phyloP scores from a whole-genome alignment of 1,284 basidiomycete genomes.

The Marasmius oreades region DNA sequence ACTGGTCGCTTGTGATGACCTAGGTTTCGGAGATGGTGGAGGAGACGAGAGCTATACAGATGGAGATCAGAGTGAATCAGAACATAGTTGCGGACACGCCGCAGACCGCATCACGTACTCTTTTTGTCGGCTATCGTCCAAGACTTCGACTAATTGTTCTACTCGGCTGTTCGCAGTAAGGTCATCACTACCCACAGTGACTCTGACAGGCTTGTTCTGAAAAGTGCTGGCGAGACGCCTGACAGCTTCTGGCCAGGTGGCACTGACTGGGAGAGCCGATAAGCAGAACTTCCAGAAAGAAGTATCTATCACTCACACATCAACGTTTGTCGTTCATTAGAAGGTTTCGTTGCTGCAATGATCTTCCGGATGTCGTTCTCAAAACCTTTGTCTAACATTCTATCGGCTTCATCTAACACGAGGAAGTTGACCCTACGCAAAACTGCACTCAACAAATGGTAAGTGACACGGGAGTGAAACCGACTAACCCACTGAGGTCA shows the following conservation, averaged over 20 bases:
- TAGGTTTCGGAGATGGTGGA: slow-evolving; percentile 58
- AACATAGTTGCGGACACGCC: too few species aligned
- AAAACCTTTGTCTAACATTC: slow-evolving; percentile 98
- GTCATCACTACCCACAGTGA: slow-evolving; percentile 96
- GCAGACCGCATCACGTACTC: too few species aligned
- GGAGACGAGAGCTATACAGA: slow-evolving; percentile 59
- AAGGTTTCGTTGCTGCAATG: slow-evolving; percentile 74
- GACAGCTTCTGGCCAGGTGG: slow-evolving; percentile 98
- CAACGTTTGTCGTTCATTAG: slow-evolving; percentile 76
- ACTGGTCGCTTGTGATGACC: slow-evolving; percentile 61
- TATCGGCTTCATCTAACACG: slow-evolving; percentile 96
- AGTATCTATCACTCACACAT: slow-evolving; percentile 67
- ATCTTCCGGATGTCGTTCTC: slow-evolving; percentile 97
- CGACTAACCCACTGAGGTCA: slow-evolving; percentile 69
- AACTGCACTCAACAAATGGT: not conserved
- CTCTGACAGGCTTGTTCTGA: slow-evolving; percentile 80
- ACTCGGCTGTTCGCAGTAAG: slow-evolving; percentile 93
- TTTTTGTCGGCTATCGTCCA: slow-evolving; percentile 85
- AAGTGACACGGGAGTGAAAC: not conserved
- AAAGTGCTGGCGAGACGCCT: slow-evolving; percentile 91
- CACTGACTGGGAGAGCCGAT: slow-evolving; percentile 64
- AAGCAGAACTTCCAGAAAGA: not conserved
- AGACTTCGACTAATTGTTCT: slow-evolving; percentile 83
- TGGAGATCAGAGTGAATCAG: slow-evolving; percentile 2
- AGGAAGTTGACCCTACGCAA: slow-evolving; percentile 76